These are phyloP conservation scores for Fusarium guadeloupense DNA, from an alignment of 2,329 filamentous ascomycete species.

Conservation along the genomic window DNA sequence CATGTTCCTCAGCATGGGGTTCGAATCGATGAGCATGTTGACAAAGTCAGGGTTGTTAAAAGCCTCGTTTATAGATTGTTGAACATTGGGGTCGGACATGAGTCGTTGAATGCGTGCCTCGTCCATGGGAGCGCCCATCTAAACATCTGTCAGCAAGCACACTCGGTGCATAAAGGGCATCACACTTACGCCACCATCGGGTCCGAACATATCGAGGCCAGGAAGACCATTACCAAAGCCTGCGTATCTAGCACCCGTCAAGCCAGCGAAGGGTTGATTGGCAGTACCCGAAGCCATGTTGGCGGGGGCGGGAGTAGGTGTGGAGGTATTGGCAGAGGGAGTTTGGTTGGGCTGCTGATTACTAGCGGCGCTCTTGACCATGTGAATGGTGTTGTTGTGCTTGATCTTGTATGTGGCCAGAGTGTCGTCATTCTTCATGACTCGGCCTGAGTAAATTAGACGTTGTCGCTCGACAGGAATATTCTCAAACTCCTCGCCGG, in stretches of 20 bases:
- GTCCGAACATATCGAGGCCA: constrained; percentile 87
- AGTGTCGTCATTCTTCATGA: constrained; percentile 93
- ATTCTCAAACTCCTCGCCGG: constrained; percentile 82
- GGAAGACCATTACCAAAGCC: constrained; percentile 86
- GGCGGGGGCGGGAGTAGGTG: constrained; percentile 62
- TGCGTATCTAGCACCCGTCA: constrained; percentile 93
- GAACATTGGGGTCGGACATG: constrained; percentile 87
- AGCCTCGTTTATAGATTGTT: constrained; percentile 90
- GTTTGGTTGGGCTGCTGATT: constrained; percentile 62
- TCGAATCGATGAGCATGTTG: constrained; percentile 92
- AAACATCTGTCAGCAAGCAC: constrained; percentile 16
- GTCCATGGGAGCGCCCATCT: constrained; percentile 91
- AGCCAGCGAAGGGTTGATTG: constrained; percentile 87
- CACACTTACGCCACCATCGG: constrained; percentile 86
- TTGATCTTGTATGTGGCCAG: constrained; percentile 93
- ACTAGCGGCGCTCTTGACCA: constrained; percentile 96
- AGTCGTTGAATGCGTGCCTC: constrained; percentile 84
- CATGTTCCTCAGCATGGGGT: constrained; percentile 80
- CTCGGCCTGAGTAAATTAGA: constrained; percentile 95
- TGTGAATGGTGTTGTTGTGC: constrained; percentile 91
- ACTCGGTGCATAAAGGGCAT: background rate
- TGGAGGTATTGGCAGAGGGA: constrained; percentile 50
- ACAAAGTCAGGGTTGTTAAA: constrained; percentile 95
- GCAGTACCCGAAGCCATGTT: constrained; percentile 86
- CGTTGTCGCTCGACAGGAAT: constrained; percentile 89